Evolutionary conservation across 1,139 yeast species (phyloP), one percentile per base, ranked within the genome.

Genomic region (Pichia sp.): DNA sequence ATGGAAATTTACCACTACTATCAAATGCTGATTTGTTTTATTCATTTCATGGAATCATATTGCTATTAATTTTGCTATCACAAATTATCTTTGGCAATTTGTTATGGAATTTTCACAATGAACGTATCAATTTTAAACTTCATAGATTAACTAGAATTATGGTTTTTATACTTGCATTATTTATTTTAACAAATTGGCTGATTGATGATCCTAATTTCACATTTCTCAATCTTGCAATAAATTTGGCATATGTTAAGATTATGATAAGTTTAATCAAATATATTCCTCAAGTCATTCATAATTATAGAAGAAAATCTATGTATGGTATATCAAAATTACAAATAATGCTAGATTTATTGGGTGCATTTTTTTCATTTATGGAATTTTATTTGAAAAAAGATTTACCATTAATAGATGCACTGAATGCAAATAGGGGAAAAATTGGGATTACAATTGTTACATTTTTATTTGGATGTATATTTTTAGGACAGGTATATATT

Each of bases 221-320:
- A 41, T 51, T 50, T 6, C 45, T 68, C 27, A 70, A 68, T 39
- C 60, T 74, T 11, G 74, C 77, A 0, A 54, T 69, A 24, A 53
- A 66, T 31, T 58, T 74, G 28, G 75, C 80, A 2, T 68, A 72
- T 43, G 64, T 76, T 47, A 80, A 80, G 61, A 74, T 80, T 20
- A 49, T 64, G 25, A 71, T 78, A 70, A 76, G 82, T 46, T 61
- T 77, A 28, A 65, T 76, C 47, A 81, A 81, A 57, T 78, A 80
- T 56, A 57, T 81, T 6, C 87, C 87, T 0, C 87, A 81, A 56
- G 71, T 80, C 5, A 53, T 64, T 29, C 74, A 76, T 56, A 81
- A 80, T 54, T 66, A 63, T 48, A 67, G 67, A 39, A 69, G 86
- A 42, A 66, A 68, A 49, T 74, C 83, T 2, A 75, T 80, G 57